A percentile compares a stretch with the other conserved stretches of the same genome.
phyloP scores from a whole-genome alignment of 2,329 filamentous ascomycete genomes.

The Ophiostoma triangulosporum region DNA sequence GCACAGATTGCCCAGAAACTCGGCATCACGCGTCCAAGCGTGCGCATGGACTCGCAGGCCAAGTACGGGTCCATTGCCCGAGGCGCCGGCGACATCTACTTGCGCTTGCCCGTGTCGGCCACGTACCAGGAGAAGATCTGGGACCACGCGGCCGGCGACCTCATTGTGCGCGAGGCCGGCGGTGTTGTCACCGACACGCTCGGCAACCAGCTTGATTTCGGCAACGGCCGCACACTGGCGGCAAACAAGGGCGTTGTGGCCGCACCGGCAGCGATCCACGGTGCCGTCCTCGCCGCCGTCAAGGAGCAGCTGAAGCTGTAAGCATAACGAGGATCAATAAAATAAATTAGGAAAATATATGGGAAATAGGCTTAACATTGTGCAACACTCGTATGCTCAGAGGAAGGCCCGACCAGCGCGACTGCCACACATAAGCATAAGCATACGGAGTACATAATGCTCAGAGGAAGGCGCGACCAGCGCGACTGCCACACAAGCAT shows the following conservation, averaged over 20 bases:
- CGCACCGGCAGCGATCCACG: slow-evolving; percentile 64
- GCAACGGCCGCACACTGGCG: slow-evolving; percentile 68
- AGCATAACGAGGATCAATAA: neutral
- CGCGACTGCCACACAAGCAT: neutral
- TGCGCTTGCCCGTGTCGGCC: slow-evolving; percentile 65
- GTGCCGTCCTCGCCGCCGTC: slow-evolving; percentile 64
- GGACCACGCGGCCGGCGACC: slow-evolving; percentile 92
- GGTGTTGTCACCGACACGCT: slow-evolving; percentile 82
- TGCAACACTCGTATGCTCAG: neutral
- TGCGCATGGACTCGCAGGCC: slow-evolving; percentile 94
- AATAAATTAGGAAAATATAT: neutral
- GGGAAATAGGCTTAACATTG: neutral
- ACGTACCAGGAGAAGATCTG: slow-evolving; percentile 98
- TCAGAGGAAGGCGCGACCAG: neutral
- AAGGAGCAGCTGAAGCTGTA: slow-evolving; percentile 52
- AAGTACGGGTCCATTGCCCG: slow-evolving; percentile 95
- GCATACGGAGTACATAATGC: neutral
- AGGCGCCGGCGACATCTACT: slow-evolving; percentile 87
- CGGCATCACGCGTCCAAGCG: slow-evolving; percentile 77
- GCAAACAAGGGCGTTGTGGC: slow-evolving; percentile 92
- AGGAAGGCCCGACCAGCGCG: neutral
- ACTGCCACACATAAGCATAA: too few species aligned
- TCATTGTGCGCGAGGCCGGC: slow-evolving; percentile 89
- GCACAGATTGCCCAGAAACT: slow-evolving; percentile 71
- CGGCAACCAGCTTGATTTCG: slow-evolving; percentile 77